phyloP scores from a whole-genome alignment of 2,329 filamentous ascomycete genomes.

The Monilinia polystroma region DNA sequence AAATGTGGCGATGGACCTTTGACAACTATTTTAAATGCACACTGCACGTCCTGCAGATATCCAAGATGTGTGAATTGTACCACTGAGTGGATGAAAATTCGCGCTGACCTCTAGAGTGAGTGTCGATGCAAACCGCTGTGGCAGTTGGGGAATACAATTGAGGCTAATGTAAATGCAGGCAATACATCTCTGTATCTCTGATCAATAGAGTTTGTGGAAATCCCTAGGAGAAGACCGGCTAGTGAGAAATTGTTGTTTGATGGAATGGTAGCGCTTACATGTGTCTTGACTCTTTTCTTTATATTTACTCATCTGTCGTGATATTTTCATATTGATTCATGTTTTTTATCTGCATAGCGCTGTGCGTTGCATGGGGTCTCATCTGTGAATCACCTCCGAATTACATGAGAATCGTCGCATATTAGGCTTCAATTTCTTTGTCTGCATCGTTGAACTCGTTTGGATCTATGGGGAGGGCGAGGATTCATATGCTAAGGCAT shows the following conservation, averaged over 20 bases:
- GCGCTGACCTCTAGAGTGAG: slow-evolving; percentile 4
- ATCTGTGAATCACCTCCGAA: neutral
- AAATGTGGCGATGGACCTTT: neutral
- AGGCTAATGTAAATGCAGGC: neutral
- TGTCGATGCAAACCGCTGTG: neutral
- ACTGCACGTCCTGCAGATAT: neutral
- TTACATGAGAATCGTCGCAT: neutral
- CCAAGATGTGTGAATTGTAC: neutral
- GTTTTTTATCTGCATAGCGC: slow-evolving; percentile 7
- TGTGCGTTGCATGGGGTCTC: slow-evolving; percentile 7
- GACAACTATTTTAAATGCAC: neutral
- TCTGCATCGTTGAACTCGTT: neutral
- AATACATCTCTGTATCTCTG: neutral
- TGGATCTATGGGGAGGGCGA: neutral
- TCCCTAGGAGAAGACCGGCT: neutral
- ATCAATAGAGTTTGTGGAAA: neutral
- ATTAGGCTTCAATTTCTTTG: neutral
- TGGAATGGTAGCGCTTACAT: slow-evolving; percentile 4
- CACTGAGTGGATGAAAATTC: neutral
- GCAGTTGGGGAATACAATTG: neutral
- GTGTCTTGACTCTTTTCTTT: neutral
- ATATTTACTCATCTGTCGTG: neutral
- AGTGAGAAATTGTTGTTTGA: neutral
- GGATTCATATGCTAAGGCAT: neutral
- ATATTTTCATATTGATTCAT: neutral